Evolutionary conservation across 1,284 basidiomycete genomes (phyloP), one percentile per base, ranked within the genome.

Genomic region (Sanghuangporus sanghuang): DNA sequence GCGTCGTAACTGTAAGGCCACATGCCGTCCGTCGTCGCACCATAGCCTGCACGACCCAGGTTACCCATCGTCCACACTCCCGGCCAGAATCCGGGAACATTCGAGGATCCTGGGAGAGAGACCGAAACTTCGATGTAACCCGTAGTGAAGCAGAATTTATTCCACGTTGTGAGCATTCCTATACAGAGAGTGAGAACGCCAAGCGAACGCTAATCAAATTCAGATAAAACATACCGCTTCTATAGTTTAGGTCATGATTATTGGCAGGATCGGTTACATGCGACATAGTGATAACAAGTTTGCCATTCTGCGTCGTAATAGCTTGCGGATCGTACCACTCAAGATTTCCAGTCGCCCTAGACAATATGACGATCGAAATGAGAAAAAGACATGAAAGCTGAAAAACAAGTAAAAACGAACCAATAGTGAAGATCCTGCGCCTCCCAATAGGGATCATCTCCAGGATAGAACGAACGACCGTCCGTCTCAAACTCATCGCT

Each of bases 141-240:
- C 0, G 92, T 93, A 2, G 90, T 96, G 75, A 96, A 98, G 77
- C 96, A 97, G 66, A 98, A 77, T 73, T 95, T 92, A 76, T 96
- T 96, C 95, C 95, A 96, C 5, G 85, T 79, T 64, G 84, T 82
- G 35, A 93, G 65, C 90, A 92, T 92, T 38, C 86, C 88, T 85
- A 67, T 58, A 53, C 23, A 35, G 49, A 60, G 1, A 59, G 66
- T 44, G 42, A 9, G 32, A 32, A 56, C 7, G n/a, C n/a, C 9
- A 46, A 53, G 55, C 48, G 21, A 49, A 69, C 50, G 69, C 50
- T 7, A 16, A 56, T 35, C 16, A n/a, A 1, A 11, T 9, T 0
- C 18, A 1, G 6, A 7, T 18, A 36, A 7, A 11, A 78, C 83
- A 69, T 73, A 79, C 88, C 92, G 66, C 91, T 93, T 69, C 83